Evolutionary conservation across 2,329 filamentous ascomycete genomes (phyloP).

Genomic region (Sclerotiophoma versabilis): DNA sequence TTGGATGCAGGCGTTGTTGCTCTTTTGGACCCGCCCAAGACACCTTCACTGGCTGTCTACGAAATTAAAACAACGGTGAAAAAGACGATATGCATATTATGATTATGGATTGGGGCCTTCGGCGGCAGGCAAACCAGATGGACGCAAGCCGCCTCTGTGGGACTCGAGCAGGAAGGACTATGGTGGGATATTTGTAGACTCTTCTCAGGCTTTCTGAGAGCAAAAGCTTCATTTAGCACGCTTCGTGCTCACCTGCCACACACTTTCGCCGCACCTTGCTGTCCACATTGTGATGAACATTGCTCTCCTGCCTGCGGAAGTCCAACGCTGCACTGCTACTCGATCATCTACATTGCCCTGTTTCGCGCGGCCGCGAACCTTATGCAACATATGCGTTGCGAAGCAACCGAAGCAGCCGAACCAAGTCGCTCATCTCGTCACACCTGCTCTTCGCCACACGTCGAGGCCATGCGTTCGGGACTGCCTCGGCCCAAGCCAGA

Average conservation of each 20-base stretch:
- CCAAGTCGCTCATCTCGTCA: too few relatives aligned
- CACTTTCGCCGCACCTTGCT: background rate
- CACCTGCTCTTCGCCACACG: too few relatives aligned
- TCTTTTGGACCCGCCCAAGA: background rate
- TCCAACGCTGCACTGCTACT: too few relatives aligned
- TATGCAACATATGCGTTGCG: too few relatives aligned
- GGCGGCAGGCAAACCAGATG: constrained; percentile 11
- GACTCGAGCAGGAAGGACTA: background rate
- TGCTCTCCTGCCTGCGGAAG: too few relatives aligned
- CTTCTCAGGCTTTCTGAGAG: background rate
- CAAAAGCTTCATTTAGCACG: constrained; percentile 1
- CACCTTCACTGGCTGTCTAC: background rate
- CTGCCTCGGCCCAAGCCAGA: too few relatives aligned
- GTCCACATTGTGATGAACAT: background rate
- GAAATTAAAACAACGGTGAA: constrained; percentile 14
- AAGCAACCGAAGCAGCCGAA: too few relatives aligned
- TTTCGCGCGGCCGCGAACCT: background rate
- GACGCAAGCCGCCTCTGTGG: background rate
- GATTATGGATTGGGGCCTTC: constrained; percentile 3
- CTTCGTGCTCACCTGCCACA: constrained; percentile 7
- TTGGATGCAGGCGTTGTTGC: background rate
- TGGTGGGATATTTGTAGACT: constrained; percentile 3
- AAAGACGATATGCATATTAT: background rate
- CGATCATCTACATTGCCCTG: too few relatives aligned
- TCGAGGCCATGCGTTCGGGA: too few relatives aligned